Percentiles rank a stretch among this genome's conserved stretches.
Conservation (phyloP, 2,329 filamentous ascomycete species). For the Orbilia quercus region DNA sequence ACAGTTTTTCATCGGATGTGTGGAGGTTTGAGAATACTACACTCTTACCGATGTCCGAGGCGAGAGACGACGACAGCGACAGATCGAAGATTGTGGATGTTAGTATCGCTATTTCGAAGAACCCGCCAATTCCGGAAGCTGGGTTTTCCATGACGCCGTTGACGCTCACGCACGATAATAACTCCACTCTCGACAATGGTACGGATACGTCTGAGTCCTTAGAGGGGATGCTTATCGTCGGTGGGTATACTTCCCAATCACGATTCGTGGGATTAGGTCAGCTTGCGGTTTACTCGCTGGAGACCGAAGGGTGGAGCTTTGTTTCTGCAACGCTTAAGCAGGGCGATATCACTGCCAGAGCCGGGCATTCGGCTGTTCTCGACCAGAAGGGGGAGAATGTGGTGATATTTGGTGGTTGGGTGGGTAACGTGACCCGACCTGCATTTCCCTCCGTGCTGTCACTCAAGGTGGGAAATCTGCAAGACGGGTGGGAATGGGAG, state of each 20-base stretch:
- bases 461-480: constrained; percentile 78
- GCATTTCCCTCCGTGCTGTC: constrained; percentile 85
- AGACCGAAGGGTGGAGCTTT: constrained; percentile 56
- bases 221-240: constrained; percentile 56
- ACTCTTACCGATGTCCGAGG: neutral
- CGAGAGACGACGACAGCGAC: neutral
- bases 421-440: constrained; percentile 79
- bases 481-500: constrained; percentile 79
- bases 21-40: constrained; percentile 52
- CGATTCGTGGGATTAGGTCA: constrained; percentile 58
- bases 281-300: constrained; percentile 55
- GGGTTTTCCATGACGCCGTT: constrained; percentile 57
- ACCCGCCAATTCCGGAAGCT: constrained; percentile 58
- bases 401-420: constrained; percentile 89
- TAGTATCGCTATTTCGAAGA: constrained; percentile 34
- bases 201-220: constrained; percentile 7
- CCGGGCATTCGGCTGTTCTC: constrained; percentile 86
- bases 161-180: constrained; percentile 13
- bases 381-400: constrained; percentile 81
- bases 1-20: constrained; percentile 47
- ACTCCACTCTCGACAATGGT: neutral
- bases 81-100: constrained; percentile 4
- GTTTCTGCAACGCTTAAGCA: constrained; percentile 48
- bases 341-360: constrained; percentile 76
- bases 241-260: constrained; percentile 56